Evolutionary conservation across 768 basidiomycete genomes (phyloP).

Genomic region (Suillus luteus): DNA sequence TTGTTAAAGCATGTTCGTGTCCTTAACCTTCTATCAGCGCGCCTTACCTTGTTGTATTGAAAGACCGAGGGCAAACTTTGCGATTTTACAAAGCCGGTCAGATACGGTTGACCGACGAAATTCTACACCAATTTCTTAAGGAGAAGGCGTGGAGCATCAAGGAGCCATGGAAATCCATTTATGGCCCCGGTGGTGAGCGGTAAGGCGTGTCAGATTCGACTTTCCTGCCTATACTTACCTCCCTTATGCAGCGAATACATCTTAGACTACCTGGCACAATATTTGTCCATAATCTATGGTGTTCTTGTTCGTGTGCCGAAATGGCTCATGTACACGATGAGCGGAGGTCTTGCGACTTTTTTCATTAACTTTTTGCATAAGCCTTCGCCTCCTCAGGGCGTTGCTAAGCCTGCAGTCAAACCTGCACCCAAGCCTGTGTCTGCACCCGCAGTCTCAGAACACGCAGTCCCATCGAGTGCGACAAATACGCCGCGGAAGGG

Average conservation of each 20-base stretch:
- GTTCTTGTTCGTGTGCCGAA: slow-evolving; percentile 58
- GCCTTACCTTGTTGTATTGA: slow-evolving; percentile 70
- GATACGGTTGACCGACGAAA: slow-evolving; percentile 58
- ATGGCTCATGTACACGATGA: slow-evolving; percentile 67
- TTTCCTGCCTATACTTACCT: slow-evolving; percentile 13
- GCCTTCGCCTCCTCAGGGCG: slow-evolving; percentile 17
- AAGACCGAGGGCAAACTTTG: slow-evolving; percentile 73
- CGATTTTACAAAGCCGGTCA: slow-evolving; percentile 75
- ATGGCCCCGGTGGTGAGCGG: slow-evolving; percentile 78
- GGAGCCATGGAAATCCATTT: slow-evolving; percentile 69
- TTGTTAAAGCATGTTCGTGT: slow-evolving; percentile 7
- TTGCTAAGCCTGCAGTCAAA: slow-evolving; percentile 10
- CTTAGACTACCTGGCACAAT: slow-evolving; percentile 58
- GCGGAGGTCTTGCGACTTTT: slow-evolving; percentile 68
- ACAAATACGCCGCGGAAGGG: slow-evolving; percentile 22
- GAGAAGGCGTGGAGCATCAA: slow-evolving; percentile 62
- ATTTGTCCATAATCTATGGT: slow-evolving; percentile 54
- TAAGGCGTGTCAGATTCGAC: slow-evolving; percentile 32
- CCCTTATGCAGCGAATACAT: slow-evolving; percentile 57
- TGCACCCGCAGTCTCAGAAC: slow-evolving; percentile 10
- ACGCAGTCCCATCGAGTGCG: slow-evolving; percentile 15
- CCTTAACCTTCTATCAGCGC: slow-evolving; percentile 48
- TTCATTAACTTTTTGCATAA: slow-evolving; percentile 67
- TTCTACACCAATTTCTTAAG: slow-evolving; percentile 66
- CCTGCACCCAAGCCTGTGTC: slow-evolving; percentile 3